A percentile compares a stretch with the other conserved stretches of the same genome.
Evolutionary conservation across 1,139 yeast species (phyloP).

Genomic region (Magnusiomyces tetraspermus): DNA sequence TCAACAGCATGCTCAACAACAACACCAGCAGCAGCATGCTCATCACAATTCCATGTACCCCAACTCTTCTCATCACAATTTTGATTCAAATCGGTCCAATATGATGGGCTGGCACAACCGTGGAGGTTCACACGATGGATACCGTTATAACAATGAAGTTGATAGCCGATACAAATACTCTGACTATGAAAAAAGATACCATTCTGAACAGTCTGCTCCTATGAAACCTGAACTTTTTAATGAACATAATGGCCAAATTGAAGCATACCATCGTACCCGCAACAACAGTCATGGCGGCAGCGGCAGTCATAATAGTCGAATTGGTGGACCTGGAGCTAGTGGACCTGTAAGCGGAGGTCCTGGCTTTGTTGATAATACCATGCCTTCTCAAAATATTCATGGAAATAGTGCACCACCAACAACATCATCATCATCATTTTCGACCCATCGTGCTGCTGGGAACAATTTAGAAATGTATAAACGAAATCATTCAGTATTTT

Average conservation of each 20-base stretch:
- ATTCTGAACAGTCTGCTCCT: constrained; percentile 23
- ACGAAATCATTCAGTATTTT: not conserved
- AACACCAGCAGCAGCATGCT: not conserved
- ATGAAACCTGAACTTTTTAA: constrained; percentile 27
- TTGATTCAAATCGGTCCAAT: not conserved
- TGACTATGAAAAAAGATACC: constrained; percentile 27
- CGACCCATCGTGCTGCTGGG: not conserved
- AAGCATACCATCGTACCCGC: constrained; percentile 11
- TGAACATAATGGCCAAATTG: constrained; percentile 28
- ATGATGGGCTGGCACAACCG: not conserved
- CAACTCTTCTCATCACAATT: not conserved
- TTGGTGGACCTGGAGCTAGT: not conserved
- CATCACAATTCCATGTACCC: constrained; percentile 5
- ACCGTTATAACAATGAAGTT: not conserved
- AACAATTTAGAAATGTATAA: not conserved
- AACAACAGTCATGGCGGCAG: not conserved
- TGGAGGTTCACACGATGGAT: not conserved
- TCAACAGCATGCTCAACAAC: constrained; percentile 12
- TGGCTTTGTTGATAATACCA: not conserved
- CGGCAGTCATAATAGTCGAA: not conserved
- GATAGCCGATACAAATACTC: constrained; percentile 23
- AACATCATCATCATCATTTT: not conserved
- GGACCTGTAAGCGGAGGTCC: too few relatives aligned
- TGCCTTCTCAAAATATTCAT: not conserved
- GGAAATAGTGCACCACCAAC: not conserved